Conservation (phyloP, 176 grass and related monocot species). For the Zea luxurians region DNA sequence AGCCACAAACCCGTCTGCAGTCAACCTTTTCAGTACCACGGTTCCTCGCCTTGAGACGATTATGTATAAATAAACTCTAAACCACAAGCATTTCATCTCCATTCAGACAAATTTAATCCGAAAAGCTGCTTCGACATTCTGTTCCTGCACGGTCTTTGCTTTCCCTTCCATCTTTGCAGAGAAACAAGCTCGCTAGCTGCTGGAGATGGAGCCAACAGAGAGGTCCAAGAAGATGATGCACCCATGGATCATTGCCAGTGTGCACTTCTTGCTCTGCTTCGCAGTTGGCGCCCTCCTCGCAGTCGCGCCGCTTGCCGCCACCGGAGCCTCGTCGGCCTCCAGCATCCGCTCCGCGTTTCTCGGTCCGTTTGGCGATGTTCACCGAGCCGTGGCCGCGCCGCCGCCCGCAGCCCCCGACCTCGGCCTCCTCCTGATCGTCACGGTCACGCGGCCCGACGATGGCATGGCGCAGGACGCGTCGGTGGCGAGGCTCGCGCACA, state of each 20-base stretch:
- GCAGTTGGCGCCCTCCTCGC: constrained; percentile 41
- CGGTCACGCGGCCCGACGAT: constrained; percentile 39
- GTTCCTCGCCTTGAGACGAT: too few relatives aligned
- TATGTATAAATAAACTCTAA: too few relatives aligned
- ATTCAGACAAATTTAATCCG: constrained; percentile 22
- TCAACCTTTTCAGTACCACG: constrained; percentile 9
- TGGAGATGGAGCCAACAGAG: constrained; percentile 4
- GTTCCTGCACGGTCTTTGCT: not conserved
- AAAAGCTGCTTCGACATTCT: not conserved
- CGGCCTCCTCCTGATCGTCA: constrained; percentile 58
- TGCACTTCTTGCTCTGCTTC: constrained; percentile 63
- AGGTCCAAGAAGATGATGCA: constrained; percentile 38
- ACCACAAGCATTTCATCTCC: not conserved
- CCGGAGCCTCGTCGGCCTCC: not conserved
- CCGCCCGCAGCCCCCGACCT: not conserved
- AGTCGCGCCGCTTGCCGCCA: constrained; percentile 27
- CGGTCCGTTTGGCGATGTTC: not conserved
- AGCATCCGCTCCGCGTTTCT: constrained; percentile 7
- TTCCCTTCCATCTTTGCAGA: not conserved
- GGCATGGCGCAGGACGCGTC: constrained; percentile 39
- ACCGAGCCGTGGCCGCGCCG: not conserved
- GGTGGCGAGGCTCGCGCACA: constrained; percentile 51
- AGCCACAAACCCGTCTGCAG: not conserved
- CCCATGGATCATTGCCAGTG: constrained; percentile 32
- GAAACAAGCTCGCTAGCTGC: not conserved